Conservation (phyloP, 148 eudicot species). For the Heliosperma pusillum region DNA sequence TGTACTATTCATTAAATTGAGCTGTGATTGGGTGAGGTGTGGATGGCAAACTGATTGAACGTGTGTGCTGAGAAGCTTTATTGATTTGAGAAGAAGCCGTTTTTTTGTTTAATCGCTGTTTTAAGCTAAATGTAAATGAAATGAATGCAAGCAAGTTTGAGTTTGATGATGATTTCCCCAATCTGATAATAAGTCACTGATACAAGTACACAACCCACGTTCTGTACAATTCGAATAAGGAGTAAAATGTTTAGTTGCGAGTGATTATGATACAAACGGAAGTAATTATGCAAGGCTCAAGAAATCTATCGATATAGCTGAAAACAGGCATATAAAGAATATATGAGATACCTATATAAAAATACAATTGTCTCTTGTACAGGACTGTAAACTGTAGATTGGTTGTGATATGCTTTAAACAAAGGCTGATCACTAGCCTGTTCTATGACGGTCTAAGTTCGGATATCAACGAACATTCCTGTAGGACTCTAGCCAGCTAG, state of each 20-base stretch:
- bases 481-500: not conserved
- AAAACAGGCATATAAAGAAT: not conserved
- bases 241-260: too few relatives aligned
- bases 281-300: not conserved
- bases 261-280: slow-evolving; percentile 12
- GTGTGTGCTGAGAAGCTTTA: too few relatives aligned
- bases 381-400: not conserved
- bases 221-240: too few relatives aligned
- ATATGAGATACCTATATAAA: slow-evolving; percentile 1
- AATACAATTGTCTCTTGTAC: slow-evolving; percentile 12
- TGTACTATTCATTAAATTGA: too few relatives aligned
- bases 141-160: too few relatives aligned
- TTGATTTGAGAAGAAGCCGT: too few relatives aligned
- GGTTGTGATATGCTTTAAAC: not conserved
- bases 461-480: not conserved
- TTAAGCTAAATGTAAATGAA: too few relatives aligned
- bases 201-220: not conserved
- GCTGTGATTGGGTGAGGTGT: too few relatives aligned
- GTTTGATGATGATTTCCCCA: too few relatives aligned
- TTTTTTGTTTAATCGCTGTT: too few relatives aligned
- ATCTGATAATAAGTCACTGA: too few relatives aligned
- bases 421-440: not conserved
- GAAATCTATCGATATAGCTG: not conserved
- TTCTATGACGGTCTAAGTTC: slow-evolving; percentile 7
- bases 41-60: too few relatives aligned